Base-by-base conservation (phyloP, 2,329 filamentous ascomycete genomes). In the Phoma sp. region DNA sequence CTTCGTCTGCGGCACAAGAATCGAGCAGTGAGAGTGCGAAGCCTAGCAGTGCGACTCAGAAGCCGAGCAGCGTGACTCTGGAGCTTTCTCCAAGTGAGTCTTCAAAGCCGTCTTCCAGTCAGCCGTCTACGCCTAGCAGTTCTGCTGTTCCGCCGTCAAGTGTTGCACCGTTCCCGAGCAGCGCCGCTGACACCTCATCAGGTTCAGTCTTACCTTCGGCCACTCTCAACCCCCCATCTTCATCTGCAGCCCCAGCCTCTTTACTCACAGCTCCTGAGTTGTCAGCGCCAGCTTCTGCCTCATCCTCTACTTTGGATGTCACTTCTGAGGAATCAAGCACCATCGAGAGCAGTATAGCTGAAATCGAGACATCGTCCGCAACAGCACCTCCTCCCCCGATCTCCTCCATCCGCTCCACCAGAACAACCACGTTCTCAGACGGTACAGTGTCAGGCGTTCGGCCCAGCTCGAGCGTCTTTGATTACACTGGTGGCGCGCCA, bases 401-500 rank as follows among this genome's bases (percentile, higher is more conserved):
- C 25, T 50, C 43, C 33, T 51, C 57, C 46, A 32, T 32, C 13
- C 35, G 36, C 7, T 41, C 57, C 35, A 49, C 43, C 10, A 56
- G 51, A 10, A 51, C 58, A 6, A 55, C 48, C 8, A 49, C 45
- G 5, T 24, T 17, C 17, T 27, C 49, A n/a, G 50, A 55, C 22
- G 44, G 58, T 5, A 57, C 57, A n/a, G 51, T 24, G 4, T 44
- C 49, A 13, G 44, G 39, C 29, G 10, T 38, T 6, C 48, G 51
- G 1, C 37, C 46, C 9, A 52, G 54, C 35, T 57, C 54, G 13
- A 54, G 55, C 41, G 8, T 50, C 4, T 31, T 19, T 6, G 48
- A 56, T 21, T 60, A 49, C 22, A 58, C 64, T 21, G 60, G 57
- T 38, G 63, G 55, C 12, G 64, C 63, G 6, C 57, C 57, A 7